Percentiles rank a stretch among this genome's conserved stretches.
Conservation (phyloP, 1,284 basidiomycete genomes). For the Apiotrichum mycotoxinovorans region DNA sequence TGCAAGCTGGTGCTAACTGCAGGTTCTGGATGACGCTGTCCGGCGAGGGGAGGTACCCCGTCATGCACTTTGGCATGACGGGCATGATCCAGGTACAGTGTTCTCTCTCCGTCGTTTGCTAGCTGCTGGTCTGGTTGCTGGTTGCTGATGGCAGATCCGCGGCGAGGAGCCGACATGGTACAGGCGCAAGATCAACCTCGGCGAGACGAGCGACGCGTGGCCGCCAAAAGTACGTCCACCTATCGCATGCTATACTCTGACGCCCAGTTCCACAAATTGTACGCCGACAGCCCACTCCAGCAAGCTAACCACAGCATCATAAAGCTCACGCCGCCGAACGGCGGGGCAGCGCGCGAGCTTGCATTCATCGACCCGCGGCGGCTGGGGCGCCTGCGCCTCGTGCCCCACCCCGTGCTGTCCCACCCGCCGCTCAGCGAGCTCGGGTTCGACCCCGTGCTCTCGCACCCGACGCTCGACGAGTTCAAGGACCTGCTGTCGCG, state of each 20-base stretch:
- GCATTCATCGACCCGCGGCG: conserved; percentile 57
- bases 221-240: conserved; percentile 67
- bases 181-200: conserved; percentile 53
- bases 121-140: conserved; percentile 13
- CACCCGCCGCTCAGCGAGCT: conserved; percentile 68
- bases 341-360: conserved; percentile 32
- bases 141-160: conserved; percentile 55
- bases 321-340: conserved; percentile 35
- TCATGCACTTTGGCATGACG: conserved; percentile 80
- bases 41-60: conserved; percentile 62
- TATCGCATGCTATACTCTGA: not conserved
- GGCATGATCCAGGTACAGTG: conserved; percentile 72
- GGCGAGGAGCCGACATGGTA: conserved; percentile 65
- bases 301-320: conserved; percentile 48
- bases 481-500: conserved; percentile 58
- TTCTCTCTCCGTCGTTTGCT: no score
- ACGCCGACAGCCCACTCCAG: conserved; percentile 6
- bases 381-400: conserved; percentile 67
- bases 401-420: conserved; percentile 55
- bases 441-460: conserved; percentile 73
- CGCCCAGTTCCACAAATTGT: conserved; percentile 41
- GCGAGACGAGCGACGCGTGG: conserved; percentile 59
- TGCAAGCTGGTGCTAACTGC: conserved; percentile 6
- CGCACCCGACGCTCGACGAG: conserved; percentile 62
- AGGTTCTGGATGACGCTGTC: conserved; percentile 68